Percentiles rank a stretch among this genome's conserved stretches.
Evolutionary conservation across 371 early-diverging fungal species (phyloP).

Genomic region (Rhizopus stolonifer): DNA sequence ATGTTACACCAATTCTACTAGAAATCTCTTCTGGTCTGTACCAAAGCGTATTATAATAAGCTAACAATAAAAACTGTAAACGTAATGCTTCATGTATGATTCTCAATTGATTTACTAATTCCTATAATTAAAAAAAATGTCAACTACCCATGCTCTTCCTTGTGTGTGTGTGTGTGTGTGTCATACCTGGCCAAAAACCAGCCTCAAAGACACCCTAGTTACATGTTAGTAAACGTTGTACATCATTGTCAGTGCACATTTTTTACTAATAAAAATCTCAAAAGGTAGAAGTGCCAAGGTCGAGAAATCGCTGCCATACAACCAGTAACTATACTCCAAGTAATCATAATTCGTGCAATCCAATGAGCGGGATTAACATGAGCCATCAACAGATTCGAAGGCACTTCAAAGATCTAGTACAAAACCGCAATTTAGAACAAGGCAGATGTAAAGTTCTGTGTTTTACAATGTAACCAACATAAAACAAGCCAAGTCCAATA

Average conservation of each 20-base stretch:
- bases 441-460: background rate
- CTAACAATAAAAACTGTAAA: constrained; percentile 17
- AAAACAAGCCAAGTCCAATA: constrained; percentile 48
- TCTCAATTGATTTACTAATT: constrained; percentile 23
- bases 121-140: constrained; percentile 11
- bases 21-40: constrained; percentile 48
- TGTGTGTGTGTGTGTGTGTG: background rate
- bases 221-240: background rate
- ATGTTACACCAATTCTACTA: constrained; percentile 46
- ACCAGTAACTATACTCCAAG: constrained; percentile 51
- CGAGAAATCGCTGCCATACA: constrained; percentile 49
- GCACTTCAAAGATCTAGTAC: constrained; percentile 44
- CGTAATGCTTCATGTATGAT: no score
- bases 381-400: constrained; percentile 54
- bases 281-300: constrained; percentile 52
- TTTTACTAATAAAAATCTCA: constrained; percentile 43
- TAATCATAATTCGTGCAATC: constrained; percentile 55
- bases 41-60: constrained; percentile 51
- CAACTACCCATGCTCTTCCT: no score
- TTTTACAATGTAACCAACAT: constrained; percentile 49
- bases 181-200: constrained; percentile 53
- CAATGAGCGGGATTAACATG: constrained; percentile 48
- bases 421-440: background rate
- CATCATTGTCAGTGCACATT: background rate
- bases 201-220: constrained; percentile 49